These are phyloP conservation scores for Populus hybrid DNA, from an alignment of 441 rosid species.

Conservation along the genomic window DNA sequence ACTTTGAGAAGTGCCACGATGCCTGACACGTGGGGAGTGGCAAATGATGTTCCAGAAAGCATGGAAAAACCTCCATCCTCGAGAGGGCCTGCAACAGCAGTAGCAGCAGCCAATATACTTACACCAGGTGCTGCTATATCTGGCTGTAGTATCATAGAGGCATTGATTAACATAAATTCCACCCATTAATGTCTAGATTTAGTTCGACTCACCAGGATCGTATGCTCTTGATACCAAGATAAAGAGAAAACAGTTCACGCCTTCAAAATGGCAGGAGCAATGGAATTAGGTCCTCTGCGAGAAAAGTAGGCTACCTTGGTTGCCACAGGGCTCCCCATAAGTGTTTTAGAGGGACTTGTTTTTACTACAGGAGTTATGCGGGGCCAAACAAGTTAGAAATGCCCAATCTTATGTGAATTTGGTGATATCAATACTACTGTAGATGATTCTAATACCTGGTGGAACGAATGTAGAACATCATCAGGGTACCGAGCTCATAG, in stretches of 20 bases:
- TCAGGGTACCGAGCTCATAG: constrained; percentile 48
- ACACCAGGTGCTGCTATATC: constrained; percentile 60
- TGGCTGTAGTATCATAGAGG: constrained; percentile 31
- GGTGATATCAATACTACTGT: background rate
- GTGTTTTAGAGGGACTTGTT: constrained; percentile 34
- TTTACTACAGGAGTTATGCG: constrained; percentile 40
- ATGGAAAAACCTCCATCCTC: constrained; percentile 47
- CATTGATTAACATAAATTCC: too few species aligned
- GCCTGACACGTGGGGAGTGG: constrained; percentile 84
- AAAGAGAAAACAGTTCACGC: constrained; percentile 10
- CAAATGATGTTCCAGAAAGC: constrained; percentile 90
- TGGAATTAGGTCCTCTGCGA: constrained; percentile 47
- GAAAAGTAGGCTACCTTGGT: constrained; percentile 46
- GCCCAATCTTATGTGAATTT: background rate
- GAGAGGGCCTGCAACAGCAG: constrained; percentile 10
- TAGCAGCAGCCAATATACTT: constrained; percentile 36
- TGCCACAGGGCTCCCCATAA: constrained; percentile 29
- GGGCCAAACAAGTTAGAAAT: background rate
- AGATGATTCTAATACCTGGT: constrained; percentile 19
- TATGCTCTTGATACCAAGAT: too few species aligned
- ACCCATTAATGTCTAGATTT: too few species aligned
- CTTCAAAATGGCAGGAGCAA: constrained; percentile 53
- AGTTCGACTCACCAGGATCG: too few species aligned
- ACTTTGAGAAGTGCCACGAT: constrained; percentile 71
- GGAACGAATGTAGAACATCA: constrained; percentile 48